These are phyloP conservation scores for Saprolegnia diclina DNA, from an alignment of 352 stramenopile genomes.

Conservation along the genomic window DNA sequence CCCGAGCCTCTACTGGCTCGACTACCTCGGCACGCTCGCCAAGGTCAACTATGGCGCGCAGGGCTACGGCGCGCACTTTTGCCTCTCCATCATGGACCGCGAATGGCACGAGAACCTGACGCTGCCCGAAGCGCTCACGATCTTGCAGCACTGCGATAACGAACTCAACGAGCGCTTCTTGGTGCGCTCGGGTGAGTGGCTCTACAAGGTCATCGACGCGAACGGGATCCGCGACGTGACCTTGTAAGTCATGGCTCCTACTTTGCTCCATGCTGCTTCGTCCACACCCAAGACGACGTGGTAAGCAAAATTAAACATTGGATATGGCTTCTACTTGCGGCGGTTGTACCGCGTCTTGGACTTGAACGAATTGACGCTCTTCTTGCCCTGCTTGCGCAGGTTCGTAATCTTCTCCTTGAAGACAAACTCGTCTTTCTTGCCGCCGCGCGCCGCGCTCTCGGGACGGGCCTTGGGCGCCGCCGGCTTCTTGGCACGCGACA, in stretches of 20 bases:
- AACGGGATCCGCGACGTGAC: conserved; percentile 62
- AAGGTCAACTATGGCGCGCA: conserved; percentile 85
- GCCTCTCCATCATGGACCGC: conserved; percentile 80
- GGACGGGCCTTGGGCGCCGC: conserved; percentile 40
- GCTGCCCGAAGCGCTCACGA: conserved; percentile 61
- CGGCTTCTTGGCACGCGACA: conserved; percentile 39
- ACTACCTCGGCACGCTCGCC: conserved; percentile 79
- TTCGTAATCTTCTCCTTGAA: conserved; percentile 90
- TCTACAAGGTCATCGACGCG: conserved; percentile 74
- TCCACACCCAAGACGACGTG: neutral
- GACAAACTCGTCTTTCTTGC: conserved; percentile 54
- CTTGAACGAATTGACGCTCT: conserved; percentile 83
- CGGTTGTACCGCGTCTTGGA: conserved; percentile 86
- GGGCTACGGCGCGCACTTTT: conserved; percentile 81
- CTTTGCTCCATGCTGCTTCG: neutral
- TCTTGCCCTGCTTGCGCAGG: conserved; percentile 87
- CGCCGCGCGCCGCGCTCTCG: conserved; percentile 20
- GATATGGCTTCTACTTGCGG: conserved; percentile 31
- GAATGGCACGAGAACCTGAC: conserved; percentile 83
- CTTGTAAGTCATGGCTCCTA: conserved; percentile 33
- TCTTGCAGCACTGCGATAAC: conserved; percentile 72
- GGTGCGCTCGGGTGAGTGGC: conserved; percentile 82
- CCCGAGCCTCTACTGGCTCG: conserved; percentile 84
- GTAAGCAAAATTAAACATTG: conserved; percentile 17
- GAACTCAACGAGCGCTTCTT: conserved; percentile 82